Base-by-base conservation (phyloP, 2,329 filamentous ascomycete species). In the Penicillium hesseltinei region DNA sequence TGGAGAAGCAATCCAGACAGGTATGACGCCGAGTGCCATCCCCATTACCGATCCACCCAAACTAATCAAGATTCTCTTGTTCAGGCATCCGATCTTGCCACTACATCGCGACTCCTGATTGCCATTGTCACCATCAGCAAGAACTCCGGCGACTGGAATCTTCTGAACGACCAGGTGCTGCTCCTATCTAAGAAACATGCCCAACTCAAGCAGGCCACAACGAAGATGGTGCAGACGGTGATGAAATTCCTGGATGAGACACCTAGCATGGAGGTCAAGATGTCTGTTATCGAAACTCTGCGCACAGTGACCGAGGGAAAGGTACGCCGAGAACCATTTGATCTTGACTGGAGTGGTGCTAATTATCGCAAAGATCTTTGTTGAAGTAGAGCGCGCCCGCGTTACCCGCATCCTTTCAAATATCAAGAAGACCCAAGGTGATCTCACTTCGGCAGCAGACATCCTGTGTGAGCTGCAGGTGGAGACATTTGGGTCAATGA, bases 141-240 rank as follows among this genome's bases (percentile, higher is more conserved):
- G 79, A 84, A 96, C 76, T 87, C 90, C 21, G 88, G 88, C 66
- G 92, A 99, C 76, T 99, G 94, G 94, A 88, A 86, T 75, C 80
- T 97, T 71, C 84, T 99, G 78, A 97, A 96, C 75, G 94, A 99
- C 79, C 94, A 99, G 80, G 91, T 96, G 62, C 83, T 96, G 69
- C 83, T 97, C 63, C 83, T 99, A 57, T 97, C 94, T 65, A 99
- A 99, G 87, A 99, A 99, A 82, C 94, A 99, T 89, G 91, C 92
- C 69, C 94, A 99, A 81, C 92, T 99, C 73, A 99, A 99, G 79
- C 94, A 97, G 79, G 94, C 94, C 71, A 94, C 92, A 71, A 97
- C 94, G 69, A 94, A 93, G 82, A 99, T 99, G 94, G 92, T 99
- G 60, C 94, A 99, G 82, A 89, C 88, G 47, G 92, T 96, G 62